A percentile compares a stretch with the other conserved stretches of the same genome.
Evolutionary conservation across 148 eudicot species (phyloP).

Genomic region (Selenicereus undatus): DNA sequence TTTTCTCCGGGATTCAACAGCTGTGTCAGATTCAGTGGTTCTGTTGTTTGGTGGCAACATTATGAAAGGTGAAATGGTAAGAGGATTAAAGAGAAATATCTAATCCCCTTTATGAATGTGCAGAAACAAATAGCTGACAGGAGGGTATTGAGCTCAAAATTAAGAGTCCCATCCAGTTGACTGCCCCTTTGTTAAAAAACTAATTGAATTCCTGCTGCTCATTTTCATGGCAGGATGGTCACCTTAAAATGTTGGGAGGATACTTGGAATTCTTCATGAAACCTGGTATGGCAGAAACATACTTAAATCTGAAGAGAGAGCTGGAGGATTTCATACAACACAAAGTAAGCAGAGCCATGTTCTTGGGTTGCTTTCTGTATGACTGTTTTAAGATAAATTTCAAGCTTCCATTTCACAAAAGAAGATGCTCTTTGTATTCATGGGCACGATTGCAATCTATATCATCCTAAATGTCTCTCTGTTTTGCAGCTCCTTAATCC

Average conservation of each 20-base stretch:
- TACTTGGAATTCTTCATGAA: constrained; percentile 90
- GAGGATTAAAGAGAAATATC: constrained; percentile 7
- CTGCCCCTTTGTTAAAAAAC: neutral
- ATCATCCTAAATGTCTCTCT: neutral
- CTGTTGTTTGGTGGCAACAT: constrained; percentile 86
- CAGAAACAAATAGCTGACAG: neutral
- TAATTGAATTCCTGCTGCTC: constrained; percentile 9
- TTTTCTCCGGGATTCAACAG: constrained; percentile 92
- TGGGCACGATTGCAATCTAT: neutral
- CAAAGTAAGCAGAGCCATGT: constrained; percentile 50
- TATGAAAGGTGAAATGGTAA: constrained; percentile 62
- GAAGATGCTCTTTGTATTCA: neutral
- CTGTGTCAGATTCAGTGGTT: constrained; percentile 80
- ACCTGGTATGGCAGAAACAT: constrained; percentile 63
- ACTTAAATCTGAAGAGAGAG: constrained; percentile 68
- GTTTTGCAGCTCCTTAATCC: constrained; percentile 74
- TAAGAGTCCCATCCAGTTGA: neutral
- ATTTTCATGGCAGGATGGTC: constrained; percentile 65
- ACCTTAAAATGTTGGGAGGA: constrained; percentile 89
- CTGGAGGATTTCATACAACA: constrained; percentile 70
- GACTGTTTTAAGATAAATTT: neutral
- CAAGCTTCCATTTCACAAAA: neutral
- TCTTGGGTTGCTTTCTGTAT: neutral
- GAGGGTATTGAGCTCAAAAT: neutral
- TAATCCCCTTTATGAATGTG: neutral